Conservation (phyloP, 2,329 filamentous ascomycete genomes). For the Akanthomyces dipterigenus region DNA sequence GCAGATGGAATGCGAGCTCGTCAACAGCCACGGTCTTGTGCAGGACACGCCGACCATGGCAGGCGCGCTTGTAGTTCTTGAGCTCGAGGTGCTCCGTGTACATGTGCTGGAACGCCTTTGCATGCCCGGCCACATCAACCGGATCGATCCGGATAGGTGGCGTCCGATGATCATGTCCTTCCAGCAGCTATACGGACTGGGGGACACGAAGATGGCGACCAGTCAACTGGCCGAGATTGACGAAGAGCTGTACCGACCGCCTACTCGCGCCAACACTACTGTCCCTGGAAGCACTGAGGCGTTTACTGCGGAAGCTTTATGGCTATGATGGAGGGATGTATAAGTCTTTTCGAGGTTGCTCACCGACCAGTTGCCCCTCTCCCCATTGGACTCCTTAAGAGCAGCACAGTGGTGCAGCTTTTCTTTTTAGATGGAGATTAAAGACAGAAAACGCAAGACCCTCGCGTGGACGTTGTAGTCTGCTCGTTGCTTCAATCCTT, state of each 20-base stretch:
- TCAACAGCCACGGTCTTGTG: conserved; percentile 25
- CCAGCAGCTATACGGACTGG: conserved; percentile 35
- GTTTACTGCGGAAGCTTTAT: too few species aligned
- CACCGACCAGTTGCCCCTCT: too few species aligned
- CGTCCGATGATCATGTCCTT: conserved; percentile 38
- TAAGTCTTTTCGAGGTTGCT: too few species aligned
- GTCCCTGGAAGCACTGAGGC: too few species aligned
- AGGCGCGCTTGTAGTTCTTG: conserved; percentile 26
- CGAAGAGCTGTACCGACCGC: conserved; percentile 25
- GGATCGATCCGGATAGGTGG: conserved; percentile 36
- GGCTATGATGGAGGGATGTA: too few species aligned
- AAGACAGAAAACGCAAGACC: too few species aligned
- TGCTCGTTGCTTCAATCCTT: too few species aligned
- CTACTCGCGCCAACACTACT: conserved; percentile 12
- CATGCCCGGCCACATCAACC: conserved; percentile 30
- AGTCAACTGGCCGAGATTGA: conserved; percentile 20
- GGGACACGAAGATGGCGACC: conserved; percentile 19
- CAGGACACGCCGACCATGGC: conserved; percentile 23
- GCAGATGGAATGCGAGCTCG: conserved; percentile 36
- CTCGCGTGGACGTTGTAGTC: too few species aligned
- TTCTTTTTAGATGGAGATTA: too few species aligned
- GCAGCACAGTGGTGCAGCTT: too few species aligned
- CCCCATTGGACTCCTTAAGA: too few species aligned
- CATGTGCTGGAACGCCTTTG: conserved; percentile 27
- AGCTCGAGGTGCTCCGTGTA: conserved; percentile 30